Percentiles rank a stretch among this genome's conserved stretches.
Conservation (phyloP, 306 rosid genomes). For the Sicyos edulis region DNA sequence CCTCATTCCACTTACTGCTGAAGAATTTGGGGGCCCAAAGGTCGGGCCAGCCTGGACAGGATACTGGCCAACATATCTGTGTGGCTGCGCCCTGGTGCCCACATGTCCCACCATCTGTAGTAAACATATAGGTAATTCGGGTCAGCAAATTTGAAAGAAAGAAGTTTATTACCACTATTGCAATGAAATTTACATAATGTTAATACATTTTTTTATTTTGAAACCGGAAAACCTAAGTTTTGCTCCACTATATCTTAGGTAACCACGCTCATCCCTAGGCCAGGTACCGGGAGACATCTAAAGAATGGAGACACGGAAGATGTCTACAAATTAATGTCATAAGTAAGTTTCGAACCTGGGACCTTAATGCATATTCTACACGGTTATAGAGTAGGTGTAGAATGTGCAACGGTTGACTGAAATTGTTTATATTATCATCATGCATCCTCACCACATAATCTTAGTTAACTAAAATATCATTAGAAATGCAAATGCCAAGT, state of each 20-base stretch:
- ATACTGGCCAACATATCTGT: slow-evolving; percentile 54
- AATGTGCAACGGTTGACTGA: not conserved
- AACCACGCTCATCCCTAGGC: no score
- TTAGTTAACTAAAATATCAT: not conserved
- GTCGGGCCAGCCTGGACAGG: slow-evolving; percentile 65
- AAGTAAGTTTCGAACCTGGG: no score
- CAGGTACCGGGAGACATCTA: no score
- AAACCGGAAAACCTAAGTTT: no score
- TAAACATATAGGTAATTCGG: slow-evolving; percentile 9
- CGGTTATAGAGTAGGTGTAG: not conserved
- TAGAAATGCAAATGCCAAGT: not conserved
- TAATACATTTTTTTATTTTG: no score
- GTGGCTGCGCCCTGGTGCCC: slow-evolving; percentile 58
- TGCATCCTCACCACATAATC: not conserved
- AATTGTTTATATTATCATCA: not conserved
- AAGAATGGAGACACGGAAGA: no score
- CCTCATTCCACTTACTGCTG: slow-evolving; percentile 55
- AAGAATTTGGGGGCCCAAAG: slow-evolving; percentile 56
- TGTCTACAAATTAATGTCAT: no score
- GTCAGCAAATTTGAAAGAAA: not conserved
- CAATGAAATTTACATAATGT: not conserved
- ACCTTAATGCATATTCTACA: not conserved
- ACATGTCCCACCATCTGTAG: slow-evolving; percentile 62
- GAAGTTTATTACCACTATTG: not conserved
- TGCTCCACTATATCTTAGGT: no score